Evolutionary conservation across 1,284 basidiomycete species (phyloP).

Genomic region (Blastosporella zonata): DNA sequence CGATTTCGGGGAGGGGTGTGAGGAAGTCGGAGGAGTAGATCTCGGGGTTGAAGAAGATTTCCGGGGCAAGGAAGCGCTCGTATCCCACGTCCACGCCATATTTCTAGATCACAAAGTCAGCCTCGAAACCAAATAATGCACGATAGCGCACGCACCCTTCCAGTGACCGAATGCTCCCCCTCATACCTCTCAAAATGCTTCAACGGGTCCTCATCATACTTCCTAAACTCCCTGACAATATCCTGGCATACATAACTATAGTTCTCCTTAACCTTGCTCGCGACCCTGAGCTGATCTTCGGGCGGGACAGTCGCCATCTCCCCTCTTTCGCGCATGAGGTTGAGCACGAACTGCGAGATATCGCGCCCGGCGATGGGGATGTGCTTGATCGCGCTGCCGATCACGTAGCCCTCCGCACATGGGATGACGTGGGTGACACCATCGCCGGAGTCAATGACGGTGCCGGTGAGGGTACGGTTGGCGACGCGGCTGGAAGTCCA

Average conservation of each 20-base stretch:
- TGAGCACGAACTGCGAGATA: slow-evolving; percentile 96
- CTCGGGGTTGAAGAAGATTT: slow-evolving; percentile 99
- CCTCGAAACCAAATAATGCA: neutral
- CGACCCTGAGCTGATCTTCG: slow-evolving; percentile 93
- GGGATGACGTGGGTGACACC: slow-evolving; percentile 98
- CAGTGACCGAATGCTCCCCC: slow-evolving; percentile 91
- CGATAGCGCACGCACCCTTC: slow-evolving; percentile 60
- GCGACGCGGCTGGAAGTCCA: slow-evolving; percentile 94
- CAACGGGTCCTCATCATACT: slow-evolving; percentile 95
- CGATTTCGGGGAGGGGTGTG: slow-evolving; percentile 94
- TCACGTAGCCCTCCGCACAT: slow-evolving; percentile 97
- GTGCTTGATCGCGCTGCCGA: slow-evolving; percentile 98
- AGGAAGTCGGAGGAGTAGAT: slow-evolving; percentile 98
- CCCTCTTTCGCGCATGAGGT: slow-evolving; percentile 92
- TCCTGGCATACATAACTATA: slow-evolving; percentile 99
- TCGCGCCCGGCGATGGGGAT: slow-evolving; percentile 98
- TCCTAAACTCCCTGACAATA: slow-evolving; percentile 98
- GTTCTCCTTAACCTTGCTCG: slow-evolving; percentile 96
- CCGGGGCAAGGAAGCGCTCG: slow-evolving; percentile 98
- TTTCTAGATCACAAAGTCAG: slow-evolving; percentile 49
- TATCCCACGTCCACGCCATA: slow-evolving; percentile 94
- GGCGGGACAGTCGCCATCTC: slow-evolving; percentile 90
- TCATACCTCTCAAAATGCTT: slow-evolving; percentile 96
- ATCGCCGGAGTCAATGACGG: slow-evolving; percentile 98
- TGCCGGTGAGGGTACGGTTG: slow-evolving; percentile 94